phyloP scores from a whole-genome alignment of 139 green algal genomes.

The Closterium sp. region DNA sequence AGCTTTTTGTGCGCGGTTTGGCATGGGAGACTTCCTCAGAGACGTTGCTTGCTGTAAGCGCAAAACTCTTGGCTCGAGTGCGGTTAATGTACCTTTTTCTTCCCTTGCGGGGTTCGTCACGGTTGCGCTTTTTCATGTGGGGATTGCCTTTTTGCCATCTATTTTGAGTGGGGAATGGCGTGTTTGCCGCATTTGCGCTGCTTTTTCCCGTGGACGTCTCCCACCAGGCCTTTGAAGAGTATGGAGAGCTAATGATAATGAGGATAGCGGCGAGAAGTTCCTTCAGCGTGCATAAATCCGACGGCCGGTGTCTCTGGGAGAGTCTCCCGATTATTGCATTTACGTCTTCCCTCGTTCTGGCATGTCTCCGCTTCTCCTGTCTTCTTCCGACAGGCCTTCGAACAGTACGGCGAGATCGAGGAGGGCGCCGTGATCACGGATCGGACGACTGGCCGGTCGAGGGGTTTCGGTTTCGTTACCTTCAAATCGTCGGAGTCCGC shows the following conservation, averaged over 20 bases:
- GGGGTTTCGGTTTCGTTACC: constrained; percentile 51
- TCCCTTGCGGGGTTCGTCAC: no score
- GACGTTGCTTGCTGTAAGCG: constrained; percentile 35
- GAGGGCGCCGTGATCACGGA: constrained; percentile 47
- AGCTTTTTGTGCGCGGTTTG: constrained; percentile 51
- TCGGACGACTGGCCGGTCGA: constrained; percentile 45
- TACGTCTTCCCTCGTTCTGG: not conserved
- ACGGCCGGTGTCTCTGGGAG: no score
- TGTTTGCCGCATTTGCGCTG: no score
- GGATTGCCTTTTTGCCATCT: no score
- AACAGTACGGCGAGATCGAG: constrained; percentile 49
- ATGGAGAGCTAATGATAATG: not conserved
- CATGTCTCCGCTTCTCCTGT: not conserved
- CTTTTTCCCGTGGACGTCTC: no score
- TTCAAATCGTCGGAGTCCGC: constrained; percentile 51
- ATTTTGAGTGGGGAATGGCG: no score
- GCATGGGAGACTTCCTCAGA: constrained; percentile 48
- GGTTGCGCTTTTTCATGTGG: no score
- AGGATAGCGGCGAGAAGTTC: not conserved
- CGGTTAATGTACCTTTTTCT: no score
- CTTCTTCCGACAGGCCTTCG: constrained; percentile 26
- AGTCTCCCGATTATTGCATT: not conserved
- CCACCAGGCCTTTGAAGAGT: not conserved
- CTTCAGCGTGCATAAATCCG: no score
- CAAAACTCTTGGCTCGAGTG: no score